These are phyloP conservation scores for Stachybotrys chartarum DNA, from an alignment of 2,329 filamentous ascomycete species.

Conservation along the genomic window DNA sequence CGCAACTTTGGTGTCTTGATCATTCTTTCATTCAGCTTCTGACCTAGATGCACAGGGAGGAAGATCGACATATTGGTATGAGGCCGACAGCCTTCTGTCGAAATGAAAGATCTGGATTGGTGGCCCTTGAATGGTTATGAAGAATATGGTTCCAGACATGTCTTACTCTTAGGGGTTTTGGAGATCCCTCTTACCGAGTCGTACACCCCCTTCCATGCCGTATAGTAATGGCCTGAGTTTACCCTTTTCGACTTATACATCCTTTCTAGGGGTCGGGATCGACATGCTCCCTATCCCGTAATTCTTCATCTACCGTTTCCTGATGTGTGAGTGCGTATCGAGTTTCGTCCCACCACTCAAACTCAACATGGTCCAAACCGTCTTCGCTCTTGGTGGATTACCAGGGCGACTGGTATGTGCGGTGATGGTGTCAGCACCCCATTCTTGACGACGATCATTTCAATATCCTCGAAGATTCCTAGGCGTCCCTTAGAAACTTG, in stretches of 20 bases:
- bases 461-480: background rate
- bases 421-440: background rate
- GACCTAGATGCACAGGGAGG: background rate
- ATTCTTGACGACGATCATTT: background rate
- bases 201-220: background rate
- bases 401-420: background rate
- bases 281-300: background rate
- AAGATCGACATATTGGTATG: conserved; percentile 5
- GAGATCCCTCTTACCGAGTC: background rate
- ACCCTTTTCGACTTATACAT: background rate
- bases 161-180: conserved; percentile 6
- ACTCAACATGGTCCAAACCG: background rate
- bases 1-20: background rate
- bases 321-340: background rate
- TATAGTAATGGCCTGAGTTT: background rate
- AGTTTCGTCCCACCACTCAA: background rate
- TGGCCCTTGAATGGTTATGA: conserved; percentile 1
- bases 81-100: conserved; percentile 1
- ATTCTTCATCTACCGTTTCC: background rate
- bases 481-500: background rate
- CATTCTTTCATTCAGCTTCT: background rate
- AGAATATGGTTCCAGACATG: conserved; percentile 11
- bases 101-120: conserved; percentile 1
- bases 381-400: background rate
- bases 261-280: background rate